phyloP scores from a whole-genome alignment of 495 filamentous ascomycete genomes.

The Neurospora discreta region DNA sequence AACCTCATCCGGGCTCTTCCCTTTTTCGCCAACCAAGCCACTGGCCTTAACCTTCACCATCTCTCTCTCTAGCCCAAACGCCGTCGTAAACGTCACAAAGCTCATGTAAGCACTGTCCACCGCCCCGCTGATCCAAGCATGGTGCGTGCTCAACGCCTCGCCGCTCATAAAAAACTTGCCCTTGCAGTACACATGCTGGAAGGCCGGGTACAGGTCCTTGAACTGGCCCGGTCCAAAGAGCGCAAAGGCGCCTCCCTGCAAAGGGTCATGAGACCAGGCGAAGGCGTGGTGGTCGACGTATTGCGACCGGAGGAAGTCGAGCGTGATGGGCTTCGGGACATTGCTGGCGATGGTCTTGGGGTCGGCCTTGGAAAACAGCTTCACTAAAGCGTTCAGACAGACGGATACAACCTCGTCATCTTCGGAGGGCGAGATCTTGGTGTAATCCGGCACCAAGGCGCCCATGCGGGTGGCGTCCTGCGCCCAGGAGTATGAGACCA shows the following conservation, averaged over 20 bases:
- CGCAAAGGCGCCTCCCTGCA: conserved; percentile 33
- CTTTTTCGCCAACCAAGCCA: neutral
- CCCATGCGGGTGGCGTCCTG: conserved; percentile 31
- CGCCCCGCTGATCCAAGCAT: conserved; percentile 33
- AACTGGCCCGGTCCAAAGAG: conserved; percentile 36
- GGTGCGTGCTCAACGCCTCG: conserved; percentile 30
- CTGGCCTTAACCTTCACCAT: neutral
- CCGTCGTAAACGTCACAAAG: neutral
- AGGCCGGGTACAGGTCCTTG: conserved; percentile 17
- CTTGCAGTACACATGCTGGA: conserved; percentile 16
- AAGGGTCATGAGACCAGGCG: conserved; percentile 27
- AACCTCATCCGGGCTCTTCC: neutral
- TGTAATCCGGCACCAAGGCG: conserved; percentile 13
- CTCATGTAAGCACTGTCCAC: conserved; percentile 14
- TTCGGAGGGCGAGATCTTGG: conserved; percentile 16
- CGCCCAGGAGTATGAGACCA: conserved; percentile 33
- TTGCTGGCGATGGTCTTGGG: neutral
- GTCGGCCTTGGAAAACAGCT: neutral
- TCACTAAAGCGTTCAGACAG: conserved; percentile 5
- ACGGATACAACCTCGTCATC: conserved; percentile 4
- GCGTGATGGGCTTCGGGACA: conserved; percentile 3
- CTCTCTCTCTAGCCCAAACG: neutral
- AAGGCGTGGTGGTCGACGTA: conserved; percentile 24
- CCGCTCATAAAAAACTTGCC: conserved; percentile 25
- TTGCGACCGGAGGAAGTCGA: conserved; percentile 2